phyloP scores from a whole-genome alignment of 2,329 filamentous ascomycete genomes.

The Coniochaeta hoffmannii region DNA sequence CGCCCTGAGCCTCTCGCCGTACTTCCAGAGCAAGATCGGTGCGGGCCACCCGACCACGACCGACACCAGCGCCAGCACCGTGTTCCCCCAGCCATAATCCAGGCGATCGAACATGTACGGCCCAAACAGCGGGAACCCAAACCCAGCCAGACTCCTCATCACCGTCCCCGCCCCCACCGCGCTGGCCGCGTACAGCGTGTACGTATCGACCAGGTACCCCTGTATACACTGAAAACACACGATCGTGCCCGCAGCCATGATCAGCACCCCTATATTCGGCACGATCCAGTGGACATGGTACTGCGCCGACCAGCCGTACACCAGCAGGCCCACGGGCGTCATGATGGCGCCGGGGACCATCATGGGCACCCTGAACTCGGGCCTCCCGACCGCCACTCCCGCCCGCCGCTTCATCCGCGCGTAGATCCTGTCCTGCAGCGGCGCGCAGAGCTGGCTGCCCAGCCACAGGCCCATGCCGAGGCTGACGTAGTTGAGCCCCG shows the following conservation, averaged over 20 bases:
- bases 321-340: slow-evolving; percentile 33
- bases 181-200: slow-evolving; percentile 36
- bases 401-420: slow-evolving; percentile 32
- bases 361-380: slow-evolving; percentile 35
- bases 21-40: slow-evolving; percentile 36
- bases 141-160: slow-evolving; percentile 39
- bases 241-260: slow-evolving; percentile 31
- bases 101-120: slow-evolving; percentile 34
- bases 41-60: slow-evolving; percentile 34
- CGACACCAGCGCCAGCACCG: slow-evolving; percentile 31
- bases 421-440: slow-evolving; percentile 38
- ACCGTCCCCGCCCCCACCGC: slow-evolving; percentile 36
- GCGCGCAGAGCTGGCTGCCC: slow-evolving; percentile 32
- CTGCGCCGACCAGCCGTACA: slow-evolving; percentile 39
- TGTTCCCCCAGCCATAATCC: slow-evolving; percentile 34
- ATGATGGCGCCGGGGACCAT: slow-evolving; percentile 32
- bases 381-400: slow-evolving; percentile 21
- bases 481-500: slow-evolving; percentile 29
- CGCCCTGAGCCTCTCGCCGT: slow-evolving; percentile 30
- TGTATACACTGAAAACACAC: slow-evolving; percentile 37
- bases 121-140: slow-evolving; percentile 43
- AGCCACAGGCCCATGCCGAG: slow-evolving; percentile 27
- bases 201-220: slow-evolving; percentile 37
- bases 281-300: slow-evolving; percentile 35
- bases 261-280: slow-evolving; percentile 33